These are phyloP conservation scores for Microbotryum intermedium DNA, from an alignment of 1,284 basidiomycete species.

Conservation along the genomic window DNA sequence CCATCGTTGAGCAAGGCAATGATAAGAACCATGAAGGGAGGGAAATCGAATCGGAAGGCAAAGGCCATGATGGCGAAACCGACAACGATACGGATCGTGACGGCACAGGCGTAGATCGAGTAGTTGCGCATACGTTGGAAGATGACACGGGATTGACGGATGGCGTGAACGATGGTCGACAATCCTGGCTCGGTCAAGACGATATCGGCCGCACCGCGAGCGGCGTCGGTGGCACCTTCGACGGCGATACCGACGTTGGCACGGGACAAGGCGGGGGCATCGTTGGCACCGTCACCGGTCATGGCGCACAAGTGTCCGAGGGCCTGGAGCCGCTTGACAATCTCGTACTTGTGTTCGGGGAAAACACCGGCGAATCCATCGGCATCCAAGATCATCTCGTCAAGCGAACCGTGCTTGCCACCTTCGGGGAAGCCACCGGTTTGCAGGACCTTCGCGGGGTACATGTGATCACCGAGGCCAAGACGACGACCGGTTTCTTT, in stretches of 20 bases:
- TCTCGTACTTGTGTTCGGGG: slow-evolving; percentile 81
- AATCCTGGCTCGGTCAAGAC: slow-evolving; percentile 92
- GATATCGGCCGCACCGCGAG: slow-evolving; percentile 90
- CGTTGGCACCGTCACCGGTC: slow-evolving; percentile 95
- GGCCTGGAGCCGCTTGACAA: slow-evolving; percentile 87
- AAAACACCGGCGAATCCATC: slow-evolving; percentile 92
- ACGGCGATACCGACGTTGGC: slow-evolving; percentile 96
- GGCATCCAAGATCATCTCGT: slow-evolving; percentile 81
- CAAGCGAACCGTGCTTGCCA: slow-evolving; percentile 63
- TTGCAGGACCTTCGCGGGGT: slow-evolving; percentile 88
- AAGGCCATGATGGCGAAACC: slow-evolving; percentile 94
- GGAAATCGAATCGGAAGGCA: slow-evolving; percentile 95
- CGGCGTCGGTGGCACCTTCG: slow-evolving; percentile 91
- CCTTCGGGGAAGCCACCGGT: slow-evolving; percentile 71
- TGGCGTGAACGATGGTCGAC: slow-evolving; percentile 92
- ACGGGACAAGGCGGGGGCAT: slow-evolving; percentile 84
- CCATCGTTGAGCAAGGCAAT: slow-evolving; percentile 95
- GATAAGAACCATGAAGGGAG: slow-evolving; percentile 98
- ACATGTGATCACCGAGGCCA: slow-evolving; percentile 93
- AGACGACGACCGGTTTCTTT: slow-evolving; percentile 98
- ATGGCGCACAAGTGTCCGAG: slow-evolving; percentile 47
- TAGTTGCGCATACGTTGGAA: slow-evolving; percentile 98
- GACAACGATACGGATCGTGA: slow-evolving; percentile 73
- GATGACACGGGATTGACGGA: slow-evolving; percentile 87
- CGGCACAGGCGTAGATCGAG: slow-evolving; percentile 54